These are phyloP conservation scores for Hypomyces rosellus DNA, from an alignment of 2,329 filamentous ascomycete genomes.

Conservation along the genomic window DNA sequence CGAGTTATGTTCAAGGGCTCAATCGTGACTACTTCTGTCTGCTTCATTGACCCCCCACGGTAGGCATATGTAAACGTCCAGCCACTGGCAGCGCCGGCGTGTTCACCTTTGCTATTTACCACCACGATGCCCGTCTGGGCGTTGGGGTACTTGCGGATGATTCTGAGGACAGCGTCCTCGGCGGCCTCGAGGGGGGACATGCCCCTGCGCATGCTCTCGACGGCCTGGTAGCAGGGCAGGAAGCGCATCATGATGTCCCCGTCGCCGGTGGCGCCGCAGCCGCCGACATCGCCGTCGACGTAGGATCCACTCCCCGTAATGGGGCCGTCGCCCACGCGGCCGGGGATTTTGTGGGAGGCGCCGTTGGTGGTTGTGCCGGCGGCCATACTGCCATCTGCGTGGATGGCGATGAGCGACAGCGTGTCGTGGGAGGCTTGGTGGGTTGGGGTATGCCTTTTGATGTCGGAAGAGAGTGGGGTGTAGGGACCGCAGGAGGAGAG, in stretches of 20 bases:
- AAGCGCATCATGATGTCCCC: slow-evolving; percentile 54
- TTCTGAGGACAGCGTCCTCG: slow-evolving; percentile 43
- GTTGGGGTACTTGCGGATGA: slow-evolving; percentile 41
- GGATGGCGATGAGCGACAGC: slow-evolving; percentile 45
- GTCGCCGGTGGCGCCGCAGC: slow-evolving; percentile 51
- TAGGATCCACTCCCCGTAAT: slow-evolving; percentile 50
- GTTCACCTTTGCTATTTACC: slow-evolving; percentile 40
- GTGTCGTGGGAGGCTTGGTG: slow-evolving; percentile 40
- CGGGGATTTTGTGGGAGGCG: slow-evolving; percentile 47
- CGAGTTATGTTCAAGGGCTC: neutral
- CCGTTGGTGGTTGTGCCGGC: slow-evolving; percentile 52
- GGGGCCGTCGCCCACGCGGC: slow-evolving; percentile 49
- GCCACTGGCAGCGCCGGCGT: slow-evolving; percentile 45
- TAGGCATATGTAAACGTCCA: slow-evolving; percentile 51
- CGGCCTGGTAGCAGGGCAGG: slow-evolving; percentile 51
- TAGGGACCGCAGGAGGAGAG: slow-evolving; percentile 42
- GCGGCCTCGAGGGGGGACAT: slow-evolving; percentile 43
- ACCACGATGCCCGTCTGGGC: slow-evolving; percentile 46
- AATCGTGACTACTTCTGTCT: slow-evolving; percentile 39
- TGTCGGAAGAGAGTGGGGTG: slow-evolving; percentile 2
- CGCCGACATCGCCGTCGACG: slow-evolving; percentile 47
- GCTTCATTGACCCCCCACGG: slow-evolving; percentile 40
- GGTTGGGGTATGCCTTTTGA: too few relatives aligned
- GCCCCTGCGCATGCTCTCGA: slow-evolving; percentile 45
- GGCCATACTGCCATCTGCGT: slow-evolving; percentile 40